Base-by-base conservation (phyloP, 2,329 filamentous ascomycete species). In the Tolypocladium tundrense region DNA sequence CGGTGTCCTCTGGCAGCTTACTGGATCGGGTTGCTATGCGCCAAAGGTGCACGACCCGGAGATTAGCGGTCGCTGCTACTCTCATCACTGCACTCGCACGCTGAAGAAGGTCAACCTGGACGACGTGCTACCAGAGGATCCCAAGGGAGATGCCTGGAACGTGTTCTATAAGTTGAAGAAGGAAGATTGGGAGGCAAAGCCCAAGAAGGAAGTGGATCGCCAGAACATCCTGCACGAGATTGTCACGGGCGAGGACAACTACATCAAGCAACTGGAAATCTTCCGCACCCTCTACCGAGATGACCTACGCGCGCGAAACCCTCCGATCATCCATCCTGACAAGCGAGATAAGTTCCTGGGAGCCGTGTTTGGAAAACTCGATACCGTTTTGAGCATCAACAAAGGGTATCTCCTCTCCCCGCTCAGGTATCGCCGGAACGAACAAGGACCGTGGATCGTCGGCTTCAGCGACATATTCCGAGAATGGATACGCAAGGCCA, bases 401-500 rank as follows among this genome's bases (percentile, higher is more conserved):
- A 94, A 95, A 71, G 92, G 97, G 61, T 88, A 94, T 70, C 81
- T 99, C 24, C 77, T 99, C 31, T 88, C 93, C 2, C 93, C 97
- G 71, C 82, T 99, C 66, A 97, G 97, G 69, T 99, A 97, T 70
- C 86, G 94, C 33, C 94, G 99, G 71, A 89, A 94, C 67, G 94
- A 97, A 69, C 93, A 99, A 74, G 94, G 94, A 0, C 94, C 94
- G 0, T 99, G 91, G 86, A 87, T 99, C 59, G 80, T 84, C 14
- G 94, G 94, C 3, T 97, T 97, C 73, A 97, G 92, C 69, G 94
- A 97, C 68, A 90, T 99, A 54, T 97, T 99, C 78, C 82, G 94
- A 59, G 94, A 99, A 74, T 99, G 94, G 94, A 96, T 97, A 61
- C 85, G 94, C 62, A 97, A 97, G 72, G 94, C 94, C 39, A 91